Base-by-base conservation (phyloP, 164 flowering plant genomes). In the Stephania yunnanensis region DNA sequence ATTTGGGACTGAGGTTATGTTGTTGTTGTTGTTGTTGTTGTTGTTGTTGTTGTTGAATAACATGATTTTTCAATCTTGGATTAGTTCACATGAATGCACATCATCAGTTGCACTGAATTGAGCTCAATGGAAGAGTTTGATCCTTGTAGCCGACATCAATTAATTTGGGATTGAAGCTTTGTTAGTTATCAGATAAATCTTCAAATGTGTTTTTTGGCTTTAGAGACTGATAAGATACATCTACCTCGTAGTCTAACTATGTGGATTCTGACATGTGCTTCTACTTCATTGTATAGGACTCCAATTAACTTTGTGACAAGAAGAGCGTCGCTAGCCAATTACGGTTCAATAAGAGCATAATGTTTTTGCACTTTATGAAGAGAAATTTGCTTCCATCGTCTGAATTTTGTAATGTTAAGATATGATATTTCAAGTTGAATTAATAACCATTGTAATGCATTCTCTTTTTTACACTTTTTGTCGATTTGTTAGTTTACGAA, bases 231-330 rank as follows among this genome's bases (percentile, higher is more conserved):
- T 63, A 63, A 63, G 46, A 11, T 31, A 4, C n/a, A 42, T 6
- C 44, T 71, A 63, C 46, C n/a, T 58, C 52, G 10, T 69, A 11
- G 6, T 5, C 29, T 53, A 74, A 46, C 42, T 36, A 36, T 44
- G n/a, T 70, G n/a, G 30, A 45, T 61, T 71, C 84, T 85, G 79
- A 85, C 81, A 65, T 68, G n/a, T 68, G 78, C 50, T 79, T 81
- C 74, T 80, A 69, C 78, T 78, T 77, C 65, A 64, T 87, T 77
- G 15, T 77, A 81, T 88, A 88, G 91, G 91, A 74, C 75, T 83
- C 81, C 79, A 84, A 66, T 72, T 78, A 63, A 82, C 91, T 6
- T 85, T 86, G 88, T 88, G 91, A 88, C 88, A 79, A 42, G 30
- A 88, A 86, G 78, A 61, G 30, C 68, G 52, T 10, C 20, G 63